phyloP scores from a whole-genome alignment of 768 basidiomycete species.

The Phlebiopsis gigantea region DNA sequence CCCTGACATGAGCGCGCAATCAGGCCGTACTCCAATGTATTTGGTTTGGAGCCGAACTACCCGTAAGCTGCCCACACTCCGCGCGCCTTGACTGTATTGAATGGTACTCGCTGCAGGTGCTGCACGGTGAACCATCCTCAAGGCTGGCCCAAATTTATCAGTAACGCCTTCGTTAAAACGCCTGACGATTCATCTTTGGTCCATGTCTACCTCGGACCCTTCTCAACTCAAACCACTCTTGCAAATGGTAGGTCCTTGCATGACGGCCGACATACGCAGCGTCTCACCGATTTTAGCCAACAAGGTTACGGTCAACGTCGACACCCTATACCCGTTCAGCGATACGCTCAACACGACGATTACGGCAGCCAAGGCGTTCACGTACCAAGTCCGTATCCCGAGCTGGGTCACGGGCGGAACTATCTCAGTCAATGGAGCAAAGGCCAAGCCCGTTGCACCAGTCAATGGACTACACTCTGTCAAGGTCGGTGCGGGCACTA shows the following conservation, averaged over 20 bases:
- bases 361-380: slow-evolving; percentile 37
- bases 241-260: slow-evolving; percentile 25
- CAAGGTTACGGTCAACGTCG: slow-evolving; percentile 37
- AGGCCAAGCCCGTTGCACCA: slow-evolving; percentile 33
- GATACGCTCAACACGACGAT: slow-evolving; percentile 43
- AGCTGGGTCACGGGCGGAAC: slow-evolving; percentile 45
- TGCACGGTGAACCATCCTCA: slow-evolving; percentile 53
- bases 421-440: slow-evolving; percentile 33
- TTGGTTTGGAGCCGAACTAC: slow-evolving; percentile 46
- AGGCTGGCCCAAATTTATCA: slow-evolving; percentile 50
- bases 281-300: slow-evolving; percentile 26
- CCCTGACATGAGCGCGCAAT: neutral
- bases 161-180: slow-evolving; percentile 46
- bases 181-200: slow-evolving; percentile 40
- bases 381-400: slow-evolving; percentile 44
- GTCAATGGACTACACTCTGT: slow-evolving; percentile 42
- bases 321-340: slow-evolving; percentile 48
- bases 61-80: slow-evolving; percentile 28
- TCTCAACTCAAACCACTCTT: slow-evolving; percentile 36
- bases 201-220: slow-evolving; percentile 45
- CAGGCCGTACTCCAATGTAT: slow-evolving; percentile 45
- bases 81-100: neutral
- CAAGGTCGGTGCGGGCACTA: slow-evolving; percentile 35
- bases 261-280: neutral
- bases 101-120: slow-evolving; percentile 27